A percentile compares a stretch with the other conserved stretches of the same genome.
Conservation (phyloP, 305 asterid species). For the Rubia tinctorum region DNA sequence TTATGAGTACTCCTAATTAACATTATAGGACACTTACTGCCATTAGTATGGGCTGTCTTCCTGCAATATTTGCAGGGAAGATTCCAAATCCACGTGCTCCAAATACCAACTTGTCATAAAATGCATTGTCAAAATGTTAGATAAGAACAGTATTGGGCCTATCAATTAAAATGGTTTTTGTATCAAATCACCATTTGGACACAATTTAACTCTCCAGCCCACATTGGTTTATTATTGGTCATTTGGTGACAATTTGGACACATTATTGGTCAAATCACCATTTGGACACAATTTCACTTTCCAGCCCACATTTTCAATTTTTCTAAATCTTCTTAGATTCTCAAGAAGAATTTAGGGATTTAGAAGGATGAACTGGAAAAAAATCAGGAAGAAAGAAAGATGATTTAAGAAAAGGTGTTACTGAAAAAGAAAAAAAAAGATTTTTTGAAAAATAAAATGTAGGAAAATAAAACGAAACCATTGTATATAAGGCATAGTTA, state of each 20-base stretch:
- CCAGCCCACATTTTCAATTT: neutral
- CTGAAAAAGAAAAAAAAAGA: too few species aligned
- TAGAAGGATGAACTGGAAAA: too few species aligned
- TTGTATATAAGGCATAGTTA: too few species aligned
- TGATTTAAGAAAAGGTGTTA: too few species aligned
- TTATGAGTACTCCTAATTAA: too few species aligned
- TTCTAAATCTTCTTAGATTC: too few species aligned
- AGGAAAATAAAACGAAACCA: too few species aligned
- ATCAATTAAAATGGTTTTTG: neutral
- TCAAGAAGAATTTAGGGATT: too few species aligned
- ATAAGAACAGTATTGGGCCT: neutral
- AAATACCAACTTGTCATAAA: neutral
- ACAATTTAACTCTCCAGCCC: neutral
- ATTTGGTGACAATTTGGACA: neutral
- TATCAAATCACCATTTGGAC: neutral
- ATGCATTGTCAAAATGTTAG: neutral
- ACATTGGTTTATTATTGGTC: neutral
- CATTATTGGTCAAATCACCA: neutral
- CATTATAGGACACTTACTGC: neutral
- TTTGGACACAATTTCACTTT: neutral
- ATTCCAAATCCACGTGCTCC: slow-evolving; percentile 2
- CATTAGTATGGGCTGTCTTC: slow-evolving; percentile 1
- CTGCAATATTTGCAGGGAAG: neutral
- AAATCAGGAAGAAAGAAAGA: too few species aligned
- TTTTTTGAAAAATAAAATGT: too few species aligned